A percentile compares a stretch with the other conserved stretches of the same genome.
Evolutionary conservation across 495 filamentous ascomycete genomes (phyloP).

Genomic region (Polyplosphaeria fusca): DNA sequence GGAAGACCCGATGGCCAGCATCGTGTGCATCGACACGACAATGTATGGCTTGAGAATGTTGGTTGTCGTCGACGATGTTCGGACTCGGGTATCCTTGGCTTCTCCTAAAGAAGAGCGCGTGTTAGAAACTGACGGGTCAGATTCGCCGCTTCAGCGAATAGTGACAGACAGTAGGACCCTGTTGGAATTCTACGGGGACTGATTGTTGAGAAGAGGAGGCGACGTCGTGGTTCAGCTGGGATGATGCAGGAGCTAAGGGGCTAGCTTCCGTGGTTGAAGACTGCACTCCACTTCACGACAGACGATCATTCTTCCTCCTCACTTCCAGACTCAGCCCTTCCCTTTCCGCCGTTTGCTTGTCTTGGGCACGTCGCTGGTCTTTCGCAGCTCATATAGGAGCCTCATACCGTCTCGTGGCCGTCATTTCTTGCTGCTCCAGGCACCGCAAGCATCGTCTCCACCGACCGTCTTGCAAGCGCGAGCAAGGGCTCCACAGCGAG

Average conservation of each 20-base stretch:
- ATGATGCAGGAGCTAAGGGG: slow-evolving; percentile 13
- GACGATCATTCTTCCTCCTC: neutral
- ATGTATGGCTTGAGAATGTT: neutral
- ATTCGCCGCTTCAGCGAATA: too few relatives aligned
- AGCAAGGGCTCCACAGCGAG: too few relatives aligned
- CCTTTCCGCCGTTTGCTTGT: neutral
- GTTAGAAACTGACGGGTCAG: neutral
- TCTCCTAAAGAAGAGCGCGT: neutral
- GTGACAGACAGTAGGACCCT: neutral
- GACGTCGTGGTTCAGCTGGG: neutral
- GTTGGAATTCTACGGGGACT: neutral
- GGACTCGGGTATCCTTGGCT: neutral
- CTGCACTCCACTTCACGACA: neutral
- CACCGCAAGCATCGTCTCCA: too few relatives aligned
- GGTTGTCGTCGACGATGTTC: too few relatives aligned
- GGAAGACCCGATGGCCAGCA: too few relatives aligned
- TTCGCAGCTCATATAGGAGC: neutral
- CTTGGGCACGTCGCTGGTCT: neutral
- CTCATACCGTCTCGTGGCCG: neutral
- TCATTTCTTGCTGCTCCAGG: neutral
- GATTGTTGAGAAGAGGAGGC: neutral
- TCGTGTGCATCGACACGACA: too few relatives aligned
- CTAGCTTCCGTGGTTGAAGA: slow-evolving; percentile 9
- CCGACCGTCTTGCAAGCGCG: neutral
- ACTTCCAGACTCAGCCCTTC: neutral